Evolutionary conservation across 2,329 filamentous ascomycete species (phyloP).

Genomic region (Elsinoe necatrix): DNA sequence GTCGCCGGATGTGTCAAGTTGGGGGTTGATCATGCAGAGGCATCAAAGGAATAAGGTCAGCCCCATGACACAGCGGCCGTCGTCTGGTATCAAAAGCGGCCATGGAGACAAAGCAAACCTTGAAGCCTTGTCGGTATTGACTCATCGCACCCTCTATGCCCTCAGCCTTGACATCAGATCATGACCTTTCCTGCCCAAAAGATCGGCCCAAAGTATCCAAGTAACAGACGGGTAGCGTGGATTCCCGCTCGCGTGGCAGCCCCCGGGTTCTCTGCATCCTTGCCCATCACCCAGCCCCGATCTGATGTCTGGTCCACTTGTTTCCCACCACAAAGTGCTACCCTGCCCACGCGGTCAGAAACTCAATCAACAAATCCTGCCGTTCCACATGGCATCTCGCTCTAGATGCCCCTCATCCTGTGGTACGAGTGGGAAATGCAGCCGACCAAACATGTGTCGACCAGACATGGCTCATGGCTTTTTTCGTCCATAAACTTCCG

Average conservation of each 20-base stretch:
- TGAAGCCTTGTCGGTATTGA: no score
- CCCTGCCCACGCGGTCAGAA: slow-evolving; percentile 6
- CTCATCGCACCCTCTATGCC: neutral
- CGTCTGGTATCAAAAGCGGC: no score
- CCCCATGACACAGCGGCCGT: neutral
- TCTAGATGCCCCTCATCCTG: slow-evolving; percentile 3
- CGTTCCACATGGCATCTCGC: slow-evolving; percentile 7
- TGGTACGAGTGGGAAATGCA: slow-evolving; percentile 10
- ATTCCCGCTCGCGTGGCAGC: slow-evolving; percentile 12
- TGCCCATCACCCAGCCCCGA: slow-evolving; percentile 9
- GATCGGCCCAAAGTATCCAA: neutral
- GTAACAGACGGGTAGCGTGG: neutral
- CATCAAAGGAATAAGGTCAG: slow-evolving; percentile 3
- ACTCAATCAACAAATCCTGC: slow-evolving; percentile 13
- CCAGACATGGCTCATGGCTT: neutral
- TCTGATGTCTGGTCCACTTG: slow-evolving; percentile 3
- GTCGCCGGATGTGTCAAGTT: slow-evolving; percentile 14
- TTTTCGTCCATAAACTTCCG: neutral
- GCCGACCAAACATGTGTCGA: slow-evolving; percentile 7
- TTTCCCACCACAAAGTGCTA: neutral
- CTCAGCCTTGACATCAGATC: neutral
- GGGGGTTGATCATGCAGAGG: slow-evolving; percentile 10
- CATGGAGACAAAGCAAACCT: no score
- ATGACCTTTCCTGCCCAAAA: neutral
- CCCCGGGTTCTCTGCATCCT: slow-evolving; percentile 7